Evolutionary conservation across 345 rosid species (phyloP).

Genomic region (Gossypium mustelinum): DNA sequence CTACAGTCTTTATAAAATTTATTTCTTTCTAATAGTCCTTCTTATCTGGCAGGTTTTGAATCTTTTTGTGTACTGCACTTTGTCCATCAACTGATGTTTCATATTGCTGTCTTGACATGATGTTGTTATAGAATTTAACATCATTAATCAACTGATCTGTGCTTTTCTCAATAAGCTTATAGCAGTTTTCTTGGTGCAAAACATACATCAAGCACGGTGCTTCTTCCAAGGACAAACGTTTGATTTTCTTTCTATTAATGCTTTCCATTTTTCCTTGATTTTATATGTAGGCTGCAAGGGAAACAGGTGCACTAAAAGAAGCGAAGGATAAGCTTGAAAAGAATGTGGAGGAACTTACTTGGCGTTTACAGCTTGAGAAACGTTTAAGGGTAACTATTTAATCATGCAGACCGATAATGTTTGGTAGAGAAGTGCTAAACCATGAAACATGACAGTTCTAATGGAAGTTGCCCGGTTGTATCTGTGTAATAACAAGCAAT

Average conservation of each 20-base stretch:
- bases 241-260: neutral
- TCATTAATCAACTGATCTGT: neutral
- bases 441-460: neutral
- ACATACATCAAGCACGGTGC: neutral
- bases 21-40: neutral
- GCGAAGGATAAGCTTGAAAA: slow-evolving; percentile 76
- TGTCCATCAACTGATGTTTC: neutral
- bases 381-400: slow-evolving; percentile 49
- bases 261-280: neutral
- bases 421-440: slow-evolving; percentile 3
- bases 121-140: neutral
- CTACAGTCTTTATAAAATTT: neutral
- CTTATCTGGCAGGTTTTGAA: neutral
- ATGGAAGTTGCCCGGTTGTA: neutral
- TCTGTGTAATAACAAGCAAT: neutral
- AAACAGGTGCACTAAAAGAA: slow-evolving; percentile 73
- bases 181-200: neutral
- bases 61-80: neutral
- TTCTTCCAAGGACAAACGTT: neutral
- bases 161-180: neutral
- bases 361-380: slow-evolving; percentile 70
- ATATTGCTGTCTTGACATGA: neutral
- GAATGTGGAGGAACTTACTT: slow-evolving; percentile 68
- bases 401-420: neutral
- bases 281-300: slow-evolving; percentile 57